phyloP scores from a whole-genome alignment of 2,329 filamentous ascomycete species.

The Aspergillus fumigatiaffinis region DNA sequence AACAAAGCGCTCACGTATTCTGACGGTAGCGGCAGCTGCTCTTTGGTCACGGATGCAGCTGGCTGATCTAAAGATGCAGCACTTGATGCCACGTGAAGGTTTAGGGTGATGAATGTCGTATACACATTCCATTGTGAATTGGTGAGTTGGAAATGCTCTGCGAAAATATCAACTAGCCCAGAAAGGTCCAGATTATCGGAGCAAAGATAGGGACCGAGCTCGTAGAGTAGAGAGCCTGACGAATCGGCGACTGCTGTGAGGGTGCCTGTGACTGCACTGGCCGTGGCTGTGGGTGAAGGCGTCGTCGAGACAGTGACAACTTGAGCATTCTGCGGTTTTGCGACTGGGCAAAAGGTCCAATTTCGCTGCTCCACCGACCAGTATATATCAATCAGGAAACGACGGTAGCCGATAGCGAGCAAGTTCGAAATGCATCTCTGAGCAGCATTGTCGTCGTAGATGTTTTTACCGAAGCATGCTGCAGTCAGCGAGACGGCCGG shows the following conservation, averaged over 20 bases:
- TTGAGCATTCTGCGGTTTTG: conserved; percentile 39
- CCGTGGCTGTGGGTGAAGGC: conserved; percentile 14
- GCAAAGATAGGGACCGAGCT: conserved; percentile 55
- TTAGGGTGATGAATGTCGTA: conserved; percentile 52
- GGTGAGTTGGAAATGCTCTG: conserved; percentile 52
- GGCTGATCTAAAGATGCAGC: conserved; percentile 39
- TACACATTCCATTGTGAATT: conserved; percentile 53
- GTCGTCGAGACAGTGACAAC: conserved; percentile 19
- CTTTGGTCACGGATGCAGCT: conserved; percentile 38
- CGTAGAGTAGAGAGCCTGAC: conserved; percentile 32
- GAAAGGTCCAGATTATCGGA: conserved; percentile 50
- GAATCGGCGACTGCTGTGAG: conserved; percentile 21
- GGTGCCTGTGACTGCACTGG: conserved; percentile 18
- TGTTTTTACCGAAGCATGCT: conserved; percentile 55
- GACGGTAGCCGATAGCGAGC: conserved; percentile 55
- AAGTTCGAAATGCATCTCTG: conserved; percentile 61
- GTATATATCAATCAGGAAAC: conserved; percentile 59
- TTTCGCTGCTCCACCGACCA: conserved; percentile 54
- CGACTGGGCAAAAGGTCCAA: conserved; percentile 61
- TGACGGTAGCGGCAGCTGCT: conserved; percentile 42
- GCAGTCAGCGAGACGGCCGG: conserved; percentile 55
- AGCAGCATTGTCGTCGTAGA: conserved; percentile 51
- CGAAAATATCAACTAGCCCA: conserved; percentile 48
- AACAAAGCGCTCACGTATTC: conserved; percentile 49
- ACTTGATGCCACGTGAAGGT: conserved; percentile 55